Base-by-base conservation (phyloP, 768 basidiomycete genomes). In the Podaxis mareebaensis region DNA sequence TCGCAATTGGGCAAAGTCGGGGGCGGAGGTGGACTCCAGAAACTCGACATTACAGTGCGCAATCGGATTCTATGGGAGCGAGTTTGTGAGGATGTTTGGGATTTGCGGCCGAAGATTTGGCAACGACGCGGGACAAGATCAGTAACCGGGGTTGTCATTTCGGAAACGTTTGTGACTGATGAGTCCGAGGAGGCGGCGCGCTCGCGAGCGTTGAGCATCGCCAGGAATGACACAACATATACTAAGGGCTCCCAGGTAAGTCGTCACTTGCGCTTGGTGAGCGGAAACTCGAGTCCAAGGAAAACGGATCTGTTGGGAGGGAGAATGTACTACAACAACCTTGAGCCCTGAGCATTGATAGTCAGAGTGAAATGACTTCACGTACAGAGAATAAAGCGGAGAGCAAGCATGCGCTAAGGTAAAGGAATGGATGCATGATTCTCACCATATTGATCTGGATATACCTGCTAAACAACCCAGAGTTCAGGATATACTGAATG, bases 221-320 rank as follows among this genome's bases (percentile, higher is more conserved):
- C 73, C 13, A 81, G 66, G 68, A 79, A 84, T 0, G 82, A 83
- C n/a, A 76, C 78, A 38, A 80, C 75, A 60, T 83, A 83, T 6
- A 84, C 83, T 84, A 61, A 1, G 42, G 5, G 42, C 17, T 24
- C 60, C 33, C 36, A 55, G n/a, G 59, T 48, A 22, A 65, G 11
- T 13, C 33, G 42, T 6, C 22, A 70, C 77, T 30, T 71, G 81
- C 82, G 70, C 67, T 81, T 79, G 12, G 81, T 82, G 8, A 80
- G 70, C 6, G 82, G 66, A 61, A 79, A 81, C 58, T 78, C 75
- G 10, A 83, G 65, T 1, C 73, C 74, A 24, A 82, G 67, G 69
- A 79, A 82, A 39, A 81, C 69, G 64, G 81, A 77, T 3, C 76
- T 82, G 52, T 78, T 73, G 1, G 81, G 79, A 26, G 80, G 61